These are phyloP conservation scores for Castanea mollissima DNA, from an alignment of 306 rosid genomes.

Conservation along the genomic window DNA sequence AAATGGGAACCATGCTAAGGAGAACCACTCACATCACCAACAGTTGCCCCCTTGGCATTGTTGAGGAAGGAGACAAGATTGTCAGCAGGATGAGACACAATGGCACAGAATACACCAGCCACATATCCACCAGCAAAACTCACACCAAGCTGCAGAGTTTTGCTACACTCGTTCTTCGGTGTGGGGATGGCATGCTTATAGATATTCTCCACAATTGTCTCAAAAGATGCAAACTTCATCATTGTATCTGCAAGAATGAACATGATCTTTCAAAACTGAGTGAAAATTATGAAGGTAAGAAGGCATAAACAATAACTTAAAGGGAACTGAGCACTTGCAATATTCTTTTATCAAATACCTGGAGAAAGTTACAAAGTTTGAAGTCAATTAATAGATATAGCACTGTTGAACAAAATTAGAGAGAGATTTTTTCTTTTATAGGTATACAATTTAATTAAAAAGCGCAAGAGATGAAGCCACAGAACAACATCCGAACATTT, in stretches of 20 bases:
- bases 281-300: not conserved
- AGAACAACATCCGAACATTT: not conserved
- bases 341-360: not conserved
- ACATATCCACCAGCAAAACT: conserved; percentile 94
- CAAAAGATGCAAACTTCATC: conserved; percentile 98
- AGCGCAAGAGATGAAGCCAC: not conserved
- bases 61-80: conserved; percentile 95
- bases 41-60: conserved; percentile 95
- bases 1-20: not conserved
- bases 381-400: not conserved
- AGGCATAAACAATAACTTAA: not conserved
- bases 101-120: conserved; percentile 93
- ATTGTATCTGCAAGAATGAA: conserved; percentile 67
- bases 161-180: conserved; percentile 89
- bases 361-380: not conserved
- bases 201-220: conserved; percentile 75
- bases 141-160: conserved; percentile 78
- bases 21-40: conserved; percentile 78
- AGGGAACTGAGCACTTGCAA: not conserved
- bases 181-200: conserved; percentile 73
- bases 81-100: conserved; percentile 98
- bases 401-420: not conserved
- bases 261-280: not conserved
- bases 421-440: not conserved
- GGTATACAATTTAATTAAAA: too few species aligned